Conservation (phyloP, 2,329 filamentous ascomycete species). For the Xylariaceae sp. region DNA sequence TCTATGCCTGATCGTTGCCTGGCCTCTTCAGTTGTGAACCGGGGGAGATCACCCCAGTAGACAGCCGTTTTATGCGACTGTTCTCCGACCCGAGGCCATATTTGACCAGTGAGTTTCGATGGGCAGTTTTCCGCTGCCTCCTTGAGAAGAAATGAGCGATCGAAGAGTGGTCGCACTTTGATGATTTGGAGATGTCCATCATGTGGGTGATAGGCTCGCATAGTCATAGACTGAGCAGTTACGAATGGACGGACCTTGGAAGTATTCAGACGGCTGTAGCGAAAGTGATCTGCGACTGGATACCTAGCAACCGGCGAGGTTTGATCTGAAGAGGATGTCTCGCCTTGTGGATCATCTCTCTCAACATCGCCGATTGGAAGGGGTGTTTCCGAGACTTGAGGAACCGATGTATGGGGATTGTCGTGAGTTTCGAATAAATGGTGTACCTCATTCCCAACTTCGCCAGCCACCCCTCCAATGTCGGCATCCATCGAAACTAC, state of each 20-base stretch:
- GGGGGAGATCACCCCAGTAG: slow-evolving; percentile 29
- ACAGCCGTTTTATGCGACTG: slow-evolving; percentile 15
- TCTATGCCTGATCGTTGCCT: background rate
- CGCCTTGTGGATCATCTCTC: background rate
- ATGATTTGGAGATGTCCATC: slow-evolving; percentile 10
- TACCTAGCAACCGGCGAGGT: slow-evolving; percentile 2
- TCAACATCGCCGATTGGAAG: slow-evolving; percentile 12
- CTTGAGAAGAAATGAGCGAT: background rate
- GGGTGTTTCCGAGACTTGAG: slow-evolving; percentile 23
- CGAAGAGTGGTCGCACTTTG: slow-evolving; percentile 16
- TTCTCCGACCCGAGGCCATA: background rate
- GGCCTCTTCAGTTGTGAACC: slow-evolving; percentile 12
- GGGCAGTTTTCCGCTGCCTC: slow-evolving; percentile 10
- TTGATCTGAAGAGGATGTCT: slow-evolving; percentile 8
- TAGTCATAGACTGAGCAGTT: slow-evolving; percentile 2
- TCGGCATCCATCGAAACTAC: background rate
- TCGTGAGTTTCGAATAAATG: slow-evolving; percentile 1
- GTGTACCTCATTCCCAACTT: background rate
- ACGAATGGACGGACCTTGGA: slow-evolving; percentile 19
- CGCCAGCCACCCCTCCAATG: background rate
- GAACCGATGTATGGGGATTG: slow-evolving; percentile 8
- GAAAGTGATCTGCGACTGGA: slow-evolving; percentile 11
- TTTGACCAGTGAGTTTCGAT: slow-evolving; percentile 2
- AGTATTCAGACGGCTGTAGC: slow-evolving; percentile 12
- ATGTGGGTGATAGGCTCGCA: slow-evolving; percentile 6